Base-by-base conservation (phyloP, 306 rosid genomes). In the Dalbergia cochinchinensis region DNA sequence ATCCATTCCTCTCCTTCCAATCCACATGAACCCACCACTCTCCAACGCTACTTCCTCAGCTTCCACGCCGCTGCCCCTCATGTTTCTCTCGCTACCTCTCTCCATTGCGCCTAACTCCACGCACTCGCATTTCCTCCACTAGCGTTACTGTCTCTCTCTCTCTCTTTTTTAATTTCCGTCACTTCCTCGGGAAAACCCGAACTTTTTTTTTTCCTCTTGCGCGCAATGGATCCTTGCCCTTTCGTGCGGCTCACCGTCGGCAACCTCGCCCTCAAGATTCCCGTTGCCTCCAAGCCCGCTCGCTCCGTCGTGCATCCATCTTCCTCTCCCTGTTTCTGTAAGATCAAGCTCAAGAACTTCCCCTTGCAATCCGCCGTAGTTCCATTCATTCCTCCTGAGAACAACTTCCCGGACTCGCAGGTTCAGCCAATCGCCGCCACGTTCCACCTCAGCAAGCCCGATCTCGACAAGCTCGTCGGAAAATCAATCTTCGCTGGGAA, bases 221-320 rank as follows among this genome's bases (percentile, higher is more conserved):
- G 11, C 39, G 2, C 68, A 15, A 93, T 93, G 97, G 97, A 93
- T 91, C 97, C 97, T 0, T 93, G 96, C 75, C 92, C 91, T 39
- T 93, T 93, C 35, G 90, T 89, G 10, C 83, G 94, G 0, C 79
- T 93, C 64, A 89, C 90, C 15, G 91, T 93, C 0, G 87, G 86
- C 3, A 89, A 89, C 79, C 87, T 93, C 20, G 97, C 97, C 2
- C 88, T 93, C 20, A 91, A 93, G 77, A 73, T 93, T 48, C 98
- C 93, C 5, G 89, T 89, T 1, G 98, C 97, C 7, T 87, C 96
- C 0, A 93, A 89, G n/a, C 87, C 97, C 0, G 90, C 97, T 6
- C 90, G 88, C 22, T 89, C 96, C 42, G 81, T 89, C 8, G 91
- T 93, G 0, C 96, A 93, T 15, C 97, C 96, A 0, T 91, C 98